Conservation (phyloP, 805 yeast species). For the Debaryomyces hansenii region DNA sequence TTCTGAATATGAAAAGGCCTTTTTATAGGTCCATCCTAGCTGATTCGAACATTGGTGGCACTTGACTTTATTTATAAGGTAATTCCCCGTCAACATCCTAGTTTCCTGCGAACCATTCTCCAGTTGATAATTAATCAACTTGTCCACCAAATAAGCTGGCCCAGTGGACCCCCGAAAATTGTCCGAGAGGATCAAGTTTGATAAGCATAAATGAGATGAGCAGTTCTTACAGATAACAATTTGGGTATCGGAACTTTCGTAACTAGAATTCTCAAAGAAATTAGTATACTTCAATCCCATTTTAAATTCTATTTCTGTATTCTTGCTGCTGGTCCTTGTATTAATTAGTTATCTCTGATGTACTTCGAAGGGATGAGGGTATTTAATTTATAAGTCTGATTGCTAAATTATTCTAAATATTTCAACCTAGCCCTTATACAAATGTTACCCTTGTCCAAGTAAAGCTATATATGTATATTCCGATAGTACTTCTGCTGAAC, state of each 20-base stretch:
- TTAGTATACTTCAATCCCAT: slow-evolving; percentile 44
- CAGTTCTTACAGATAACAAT: slow-evolving; percentile 43
- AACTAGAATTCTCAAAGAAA: slow-evolving; percentile 36
- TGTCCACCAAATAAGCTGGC: slow-evolving; percentile 41
- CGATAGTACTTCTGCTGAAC: not conserved
- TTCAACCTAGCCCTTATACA: not conserved
- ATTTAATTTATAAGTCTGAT: not conserved
- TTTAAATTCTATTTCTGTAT: not conserved
- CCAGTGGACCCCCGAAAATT: slow-evolving; percentile 41
- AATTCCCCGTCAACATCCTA: slow-evolving; percentile 40
- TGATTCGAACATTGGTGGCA: slow-evolving; percentile 39
- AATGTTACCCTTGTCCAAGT: not conserved
- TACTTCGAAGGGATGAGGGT: not conserved
- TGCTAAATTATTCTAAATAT: not conserved
- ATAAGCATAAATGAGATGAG: slow-evolving; percentile 40
- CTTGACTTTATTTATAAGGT: slow-evolving; percentile 33
- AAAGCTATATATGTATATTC: not conserved
- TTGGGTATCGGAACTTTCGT: slow-evolving; percentile 36
- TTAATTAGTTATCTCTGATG: not conserved
- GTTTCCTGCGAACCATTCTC: slow-evolving; percentile 30
- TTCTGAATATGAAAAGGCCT: slow-evolving; percentile 34
- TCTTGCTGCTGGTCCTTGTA: not conserved
- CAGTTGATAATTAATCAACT: slow-evolving; percentile 32
- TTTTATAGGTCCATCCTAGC: slow-evolving; percentile 44
- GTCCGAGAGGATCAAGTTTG: slow-evolving; percentile 35